phyloP scores from a whole-genome alignment of 441 rosid genomes.

The Viola pubescens region DNA sequence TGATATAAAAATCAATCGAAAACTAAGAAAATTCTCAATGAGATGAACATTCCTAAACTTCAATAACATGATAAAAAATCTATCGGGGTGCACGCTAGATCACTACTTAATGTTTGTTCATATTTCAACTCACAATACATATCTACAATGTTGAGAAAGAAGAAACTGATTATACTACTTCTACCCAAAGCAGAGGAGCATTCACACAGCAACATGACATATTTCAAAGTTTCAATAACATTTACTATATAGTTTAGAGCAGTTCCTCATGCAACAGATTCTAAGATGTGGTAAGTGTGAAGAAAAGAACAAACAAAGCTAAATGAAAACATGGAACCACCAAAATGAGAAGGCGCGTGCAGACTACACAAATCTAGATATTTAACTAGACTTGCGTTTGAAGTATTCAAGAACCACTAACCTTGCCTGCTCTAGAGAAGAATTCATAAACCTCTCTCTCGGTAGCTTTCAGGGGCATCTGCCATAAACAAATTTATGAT shows the following conservation, averaged over 20 bases:
- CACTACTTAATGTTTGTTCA: constrained; percentile 12
- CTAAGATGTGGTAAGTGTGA: background rate
- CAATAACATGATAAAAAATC: background rate
- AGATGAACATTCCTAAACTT: background rate
- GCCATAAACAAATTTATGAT: constrained; percentile 18
- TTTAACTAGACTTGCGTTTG: background rate
- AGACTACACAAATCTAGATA: background rate
- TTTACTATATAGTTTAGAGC: constrained; percentile 15
- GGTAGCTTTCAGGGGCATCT: constrained; percentile 92
- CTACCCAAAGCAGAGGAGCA: constrained; percentile 23
- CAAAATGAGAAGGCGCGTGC: background rate
- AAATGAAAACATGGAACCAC: background rate
- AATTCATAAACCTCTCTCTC: constrained; percentile 92
- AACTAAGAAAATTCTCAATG: constrained; percentile 5
- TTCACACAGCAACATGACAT: constrained; percentile 19
- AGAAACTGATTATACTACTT: constrained; percentile 25
- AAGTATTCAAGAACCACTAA: constrained; percentile 21
- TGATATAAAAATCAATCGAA: constrained; percentile 12
- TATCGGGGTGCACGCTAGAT: background rate
- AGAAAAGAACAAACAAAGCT: constrained; percentile 1
- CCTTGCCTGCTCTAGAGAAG: constrained; percentile 95
- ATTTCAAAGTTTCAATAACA: constrained; percentile 12
- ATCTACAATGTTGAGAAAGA: constrained; percentile 27
- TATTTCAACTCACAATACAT: constrained; percentile 23
- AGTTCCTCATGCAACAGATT: constrained; percentile 8